Evolutionary conservation across 2,329 filamentous ascomycete species (phyloP), one percentile per base, ranked within the genome.

Genomic region (Penicillium sp.): DNA sequence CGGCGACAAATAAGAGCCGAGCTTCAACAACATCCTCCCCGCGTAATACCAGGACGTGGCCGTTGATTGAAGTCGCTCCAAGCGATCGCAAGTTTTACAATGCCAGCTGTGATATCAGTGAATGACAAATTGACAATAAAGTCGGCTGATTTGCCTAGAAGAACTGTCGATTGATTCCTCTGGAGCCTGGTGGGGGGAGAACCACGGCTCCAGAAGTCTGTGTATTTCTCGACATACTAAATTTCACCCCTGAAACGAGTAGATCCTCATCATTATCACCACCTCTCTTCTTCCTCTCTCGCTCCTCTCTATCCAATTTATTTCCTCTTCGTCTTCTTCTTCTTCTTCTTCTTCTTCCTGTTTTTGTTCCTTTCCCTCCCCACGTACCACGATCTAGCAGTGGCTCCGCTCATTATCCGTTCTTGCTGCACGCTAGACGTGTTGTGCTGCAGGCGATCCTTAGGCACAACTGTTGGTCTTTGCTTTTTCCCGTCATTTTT

Each of bases 231-330:
- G 49, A 58, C 46, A 61, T 68, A 67, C 50, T 64, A 54, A 57
- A 65, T 64, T 67, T 66, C 61, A 55, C 67, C 67, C 67, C 67
- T 69, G 67, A 69, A 69, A 69, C 65, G 59, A 66, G 66, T 68
- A 68, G 66, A 69, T 69, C 66, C 65, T 68, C 65, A 68, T 69
- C 58, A 65, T 68, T 62, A 63, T 55, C 62, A 49, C 59, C 50
- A 50, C 57, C 52, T 50, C 44, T 46, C 46, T 53, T 56, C 44
- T 61, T 31, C 26, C 35, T 51, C 41, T 19, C 35, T 54, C 26
- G 26, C 26, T 26, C 26, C 26, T 26, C 26, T 60, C 44, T 50
- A 35, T 57, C 44, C 26, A 26, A 26, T 30, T 49, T 44, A 52
- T 58, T 23, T 61, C 60, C 54, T 56, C 50, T 55, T 54, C 56